Evolutionary conservation across 1,284 basidiomycete species (phyloP), one percentile per base, ranked within the genome.

Genomic region (Cryptococcus jaspeensis): DNA sequence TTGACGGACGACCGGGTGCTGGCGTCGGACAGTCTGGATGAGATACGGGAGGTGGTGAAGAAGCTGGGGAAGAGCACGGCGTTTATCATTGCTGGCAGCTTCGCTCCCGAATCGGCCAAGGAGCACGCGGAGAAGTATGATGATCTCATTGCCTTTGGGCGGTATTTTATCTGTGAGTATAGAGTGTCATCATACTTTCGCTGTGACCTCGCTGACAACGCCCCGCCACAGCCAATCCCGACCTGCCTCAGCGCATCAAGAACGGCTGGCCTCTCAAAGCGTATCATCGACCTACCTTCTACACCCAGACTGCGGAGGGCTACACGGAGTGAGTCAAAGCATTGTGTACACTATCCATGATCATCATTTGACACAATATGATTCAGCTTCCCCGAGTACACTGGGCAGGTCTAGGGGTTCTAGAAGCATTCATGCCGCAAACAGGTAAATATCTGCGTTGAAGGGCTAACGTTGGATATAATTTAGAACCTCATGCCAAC

Each of bases 31-130:
- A 50, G 52, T 23, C 49, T 70, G 25, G 56, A 67, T n/a, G 47
- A 56, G 0, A 64, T 65, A 43, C 51, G 64, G 38, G 50, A 61
- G 11, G 44, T 65, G 13, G 47, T 69, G 32, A 39, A 58, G n/a
- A 62, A 44, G 74, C 2, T 55, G 3, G 56, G 55, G 23, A 2
- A 60, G 1, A 57, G 55, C n/a, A 53, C 58, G 11, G 18, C 39
- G 16, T 79, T 84, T 51, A 79, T 86, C 45, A 75, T 74, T 2
- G 81, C 82, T 0, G 84, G 83, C 20, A 83, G 82, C 16, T 78
- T 67, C 64, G 65, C 65, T 13, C 56, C 67, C 6, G 70, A 76
- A 28, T 57, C 50, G 18, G 74, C 71, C 0, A 55, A 50, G 13
- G 54, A 60, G 23, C 61, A 65, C 18, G 67, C 61, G 56, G 71